Conservation (phyloP, 768 basidiomycete genomes). For the Trametes cinnabarina region DNA sequence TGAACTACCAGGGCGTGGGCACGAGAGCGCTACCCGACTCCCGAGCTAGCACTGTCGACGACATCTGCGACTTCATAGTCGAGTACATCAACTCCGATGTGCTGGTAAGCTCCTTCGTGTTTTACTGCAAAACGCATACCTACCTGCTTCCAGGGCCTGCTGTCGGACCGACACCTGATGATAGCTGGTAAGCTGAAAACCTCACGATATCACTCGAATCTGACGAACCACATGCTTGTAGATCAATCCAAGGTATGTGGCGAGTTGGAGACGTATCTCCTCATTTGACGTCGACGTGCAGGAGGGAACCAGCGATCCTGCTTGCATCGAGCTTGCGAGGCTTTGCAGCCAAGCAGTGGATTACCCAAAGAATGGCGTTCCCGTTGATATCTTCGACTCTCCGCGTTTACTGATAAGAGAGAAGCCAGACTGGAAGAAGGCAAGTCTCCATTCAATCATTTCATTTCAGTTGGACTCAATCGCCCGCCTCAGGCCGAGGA, state of each 20-base stretch:
- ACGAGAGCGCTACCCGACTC: slow-evolving; percentile 16
- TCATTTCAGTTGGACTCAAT: not conserved
- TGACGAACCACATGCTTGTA: slow-evolving; percentile 24
- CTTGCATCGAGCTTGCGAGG: slow-evolving; percentile 57
- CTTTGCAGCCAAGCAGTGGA: slow-evolving; percentile 72
- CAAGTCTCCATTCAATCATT: not conserved
- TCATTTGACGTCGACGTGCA: slow-evolving; percentile 26
- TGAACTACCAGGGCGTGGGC: slow-evolving; percentile 43
- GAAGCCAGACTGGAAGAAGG: slow-evolving; percentile 78
- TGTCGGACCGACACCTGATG: slow-evolving; percentile 60
- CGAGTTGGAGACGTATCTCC: not conserved
- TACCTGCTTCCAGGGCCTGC: slow-evolving; percentile 8
- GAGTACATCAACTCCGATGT: slow-evolving; percentile 85
- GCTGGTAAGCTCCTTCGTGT: slow-evolving; percentile 44
- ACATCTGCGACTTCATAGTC: slow-evolving; percentile 78
- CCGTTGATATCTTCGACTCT: slow-evolving; percentile 50
- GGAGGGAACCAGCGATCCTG: slow-evolving; percentile 58
- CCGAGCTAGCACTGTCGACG: slow-evolving; percentile 55
- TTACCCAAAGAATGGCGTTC: slow-evolving; percentile 74
- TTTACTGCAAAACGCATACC: not conserved
- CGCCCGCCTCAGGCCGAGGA: slow-evolving; percentile 25
- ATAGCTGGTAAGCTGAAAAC: slow-evolving; percentile 57
- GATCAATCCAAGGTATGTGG: slow-evolving; percentile 65
- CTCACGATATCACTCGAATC: not conserved
- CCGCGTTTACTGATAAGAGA: slow-evolving; percentile 58